Conservation (phyloP, 768 basidiomycete genomes). For the Tricholomella constricta region DNA sequence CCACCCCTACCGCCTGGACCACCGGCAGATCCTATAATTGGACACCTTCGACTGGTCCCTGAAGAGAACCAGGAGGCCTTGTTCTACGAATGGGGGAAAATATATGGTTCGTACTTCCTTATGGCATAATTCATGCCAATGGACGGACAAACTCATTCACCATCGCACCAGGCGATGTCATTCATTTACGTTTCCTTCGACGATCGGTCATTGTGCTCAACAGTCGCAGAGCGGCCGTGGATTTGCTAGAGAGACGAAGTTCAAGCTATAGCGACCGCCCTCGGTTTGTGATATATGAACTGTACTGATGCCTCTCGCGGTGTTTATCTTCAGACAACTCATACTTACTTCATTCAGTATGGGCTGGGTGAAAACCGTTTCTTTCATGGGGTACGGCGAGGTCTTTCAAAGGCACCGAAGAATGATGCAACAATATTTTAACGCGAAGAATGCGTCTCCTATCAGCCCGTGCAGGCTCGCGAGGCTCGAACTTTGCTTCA, state of each 20-base stretch:
- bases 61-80: slow-evolving; percentile 8
- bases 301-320: slow-evolving; percentile 10
- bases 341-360: slow-evolving; percentile 11
- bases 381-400: slow-evolving; percentile 19
- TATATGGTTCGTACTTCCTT: slow-evolving; percentile 16
- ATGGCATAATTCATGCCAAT: neutral
- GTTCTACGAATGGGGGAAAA: slow-evolving; percentile 18
- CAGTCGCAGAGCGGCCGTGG: slow-evolving; percentile 13
- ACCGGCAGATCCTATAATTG: slow-evolving; percentile 17
- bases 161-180: slow-evolving; percentile 13
- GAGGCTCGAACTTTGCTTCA: slow-evolving; percentile 32
- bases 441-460: slow-evolving; percentile 17
- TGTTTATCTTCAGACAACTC: neutral
- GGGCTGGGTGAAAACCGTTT: slow-evolving; percentile 11
- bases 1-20: slow-evolving; percentile 20
- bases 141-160: neutral
- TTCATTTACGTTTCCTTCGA: slow-evolving; percentile 11
- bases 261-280: slow-evolving; percentile 19
- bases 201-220: slow-evolving; percentile 18
- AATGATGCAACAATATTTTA: slow-evolving; percentile 20
- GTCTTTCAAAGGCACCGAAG: slow-evolving; percentile 16
- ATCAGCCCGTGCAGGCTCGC: slow-evolving; percentile 24
- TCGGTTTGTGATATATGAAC: slow-evolving; percentile 15
- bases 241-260: slow-evolving; percentile 16
- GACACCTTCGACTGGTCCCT: slow-evolving; percentile 15